Percentiles rank a stretch among this genome's conserved stretches.
Evolutionary conservation across 2,329 filamentous ascomycete species (phyloP).

Genomic region (Coleophoma crateriformis): DNA sequence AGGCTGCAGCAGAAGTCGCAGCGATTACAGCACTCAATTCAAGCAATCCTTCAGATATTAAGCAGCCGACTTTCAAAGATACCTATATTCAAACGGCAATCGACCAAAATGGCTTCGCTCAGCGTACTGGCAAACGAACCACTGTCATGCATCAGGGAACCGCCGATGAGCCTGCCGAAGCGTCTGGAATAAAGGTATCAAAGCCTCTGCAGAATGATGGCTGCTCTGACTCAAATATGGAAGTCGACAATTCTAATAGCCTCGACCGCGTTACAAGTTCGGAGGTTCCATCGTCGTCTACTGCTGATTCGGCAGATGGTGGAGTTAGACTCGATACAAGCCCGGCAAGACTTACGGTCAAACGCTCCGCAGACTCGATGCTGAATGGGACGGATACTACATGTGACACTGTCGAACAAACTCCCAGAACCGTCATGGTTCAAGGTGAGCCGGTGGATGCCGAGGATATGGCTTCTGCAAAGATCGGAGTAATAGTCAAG

Average conservation of each 20-base stretch:
- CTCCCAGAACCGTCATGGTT: not conserved
- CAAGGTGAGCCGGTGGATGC: not conserved
- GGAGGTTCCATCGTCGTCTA: not conserved
- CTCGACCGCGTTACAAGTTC: not conserved
- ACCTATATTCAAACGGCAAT: constrained; percentile 22
- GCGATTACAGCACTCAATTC: constrained; percentile 4
- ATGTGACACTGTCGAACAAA: not conserved
- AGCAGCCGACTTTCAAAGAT: constrained; percentile 17
- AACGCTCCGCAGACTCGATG: not conserved
- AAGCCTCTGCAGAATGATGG: not conserved
- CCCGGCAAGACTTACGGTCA: not conserved
- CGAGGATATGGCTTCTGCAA: constrained; percentile 22
- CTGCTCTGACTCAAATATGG: not conserved
- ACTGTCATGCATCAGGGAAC: constrained; percentile 3
- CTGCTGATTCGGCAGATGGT: not conserved
- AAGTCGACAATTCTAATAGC: not conserved
- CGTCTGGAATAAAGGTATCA: not conserved
- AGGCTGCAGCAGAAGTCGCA: constrained; percentile 12
- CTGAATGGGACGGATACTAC: not conserved
- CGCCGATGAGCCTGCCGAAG: not conserved
- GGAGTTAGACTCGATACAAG: not conserved
- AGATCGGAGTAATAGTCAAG: constrained; percentile 65
- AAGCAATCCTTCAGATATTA: constrained; percentile 4
- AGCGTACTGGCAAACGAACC: constrained; percentile 14
- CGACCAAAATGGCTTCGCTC: constrained; percentile 21